Conservation (phyloP, 352 stramenopile species). For the Pythium brachiatum region DNA sequence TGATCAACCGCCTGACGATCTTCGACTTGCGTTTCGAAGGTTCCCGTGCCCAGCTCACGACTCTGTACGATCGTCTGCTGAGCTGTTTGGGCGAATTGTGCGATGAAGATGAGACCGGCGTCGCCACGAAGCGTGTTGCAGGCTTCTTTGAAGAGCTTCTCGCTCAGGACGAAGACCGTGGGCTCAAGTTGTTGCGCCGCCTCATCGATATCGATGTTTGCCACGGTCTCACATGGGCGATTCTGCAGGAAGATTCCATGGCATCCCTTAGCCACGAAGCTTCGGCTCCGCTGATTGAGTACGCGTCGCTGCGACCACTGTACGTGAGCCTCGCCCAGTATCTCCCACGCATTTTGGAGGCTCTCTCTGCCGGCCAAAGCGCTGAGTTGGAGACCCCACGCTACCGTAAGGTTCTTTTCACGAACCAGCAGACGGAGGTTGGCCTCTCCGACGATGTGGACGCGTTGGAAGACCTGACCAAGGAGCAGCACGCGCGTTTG, state of each 20-base stretch:
- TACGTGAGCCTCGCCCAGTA: slow-evolving; percentile 15
- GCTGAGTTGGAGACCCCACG: slow-evolving; percentile 6
- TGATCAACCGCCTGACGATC: slow-evolving; percentile 28
- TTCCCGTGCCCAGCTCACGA: slow-evolving; percentile 51
- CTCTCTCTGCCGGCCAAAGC: background rate
- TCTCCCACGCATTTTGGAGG: slow-evolving; percentile 8
- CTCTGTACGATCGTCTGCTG: slow-evolving; percentile 50
- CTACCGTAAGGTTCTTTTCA: slow-evolving; percentile 24
- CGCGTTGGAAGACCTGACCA: slow-evolving; percentile 10
- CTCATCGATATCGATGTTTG: slow-evolving; percentile 71
- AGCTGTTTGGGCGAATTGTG: slow-evolving; percentile 53
- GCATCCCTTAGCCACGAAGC: slow-evolving; percentile 56
- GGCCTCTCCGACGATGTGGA: slow-evolving; percentile 11
- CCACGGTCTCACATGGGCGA: slow-evolving; percentile 69
- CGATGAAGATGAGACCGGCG: slow-evolving; percentile 43
- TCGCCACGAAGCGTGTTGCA: slow-evolving; percentile 27
- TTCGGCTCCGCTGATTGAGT: slow-evolving; percentile 38
- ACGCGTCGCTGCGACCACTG: slow-evolving; percentile 17
- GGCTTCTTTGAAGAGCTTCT: slow-evolving; percentile 42
- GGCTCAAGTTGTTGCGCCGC: slow-evolving; percentile 33
- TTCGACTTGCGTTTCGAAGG: slow-evolving; percentile 32
- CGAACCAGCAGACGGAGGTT: slow-evolving; percentile 21
- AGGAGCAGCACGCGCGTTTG: slow-evolving; percentile 16
- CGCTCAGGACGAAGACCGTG: slow-evolving; percentile 15
- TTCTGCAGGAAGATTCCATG: slow-evolving; percentile 66